phyloP scores from a whole-genome alignment of 768 basidiomycete species.

The Lactarius psammicola region DNA sequence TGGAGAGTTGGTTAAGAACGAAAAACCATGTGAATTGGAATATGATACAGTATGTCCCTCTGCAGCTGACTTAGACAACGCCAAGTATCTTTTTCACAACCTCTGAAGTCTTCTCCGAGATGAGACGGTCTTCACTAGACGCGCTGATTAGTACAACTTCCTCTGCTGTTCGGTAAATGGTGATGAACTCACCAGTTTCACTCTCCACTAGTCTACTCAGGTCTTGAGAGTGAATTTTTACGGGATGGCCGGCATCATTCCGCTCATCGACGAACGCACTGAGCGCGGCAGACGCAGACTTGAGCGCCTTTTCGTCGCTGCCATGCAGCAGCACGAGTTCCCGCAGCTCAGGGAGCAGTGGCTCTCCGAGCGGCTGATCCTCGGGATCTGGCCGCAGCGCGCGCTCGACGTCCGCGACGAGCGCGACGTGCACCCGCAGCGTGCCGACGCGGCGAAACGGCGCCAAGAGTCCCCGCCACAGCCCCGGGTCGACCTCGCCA shows the following conservation, averaged over 20 bases:
- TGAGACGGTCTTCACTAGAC: neutral
- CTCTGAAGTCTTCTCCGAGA: neutral
- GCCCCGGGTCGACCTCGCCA: constrained; percentile 1
- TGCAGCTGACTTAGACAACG: neutral
- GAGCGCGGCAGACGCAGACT: constrained; percentile 1
- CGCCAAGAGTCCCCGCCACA: constrained; percentile 11
- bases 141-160: neutral
- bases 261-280: constrained; percentile 1
- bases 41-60: too few species aligned
- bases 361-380: neutral
- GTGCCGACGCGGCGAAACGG: neutral
- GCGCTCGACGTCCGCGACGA: constrained; percentile 4
- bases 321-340: constrained; percentile 17
- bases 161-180: neutral
- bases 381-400: neutral
- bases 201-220: neutral
- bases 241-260: neutral
- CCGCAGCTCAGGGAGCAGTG: constrained; percentile 7
- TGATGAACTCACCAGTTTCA: neutral
- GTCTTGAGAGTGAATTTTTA: constrained; percentile 8
- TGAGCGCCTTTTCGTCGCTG: neutral
- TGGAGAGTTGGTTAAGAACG: too few species aligned
- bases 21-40: too few species aligned
- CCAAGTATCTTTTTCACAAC: neutral
- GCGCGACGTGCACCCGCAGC: constrained; percentile 13